Evolutionary conservation across 805 yeast species (phyloP).

Genomic region (Metschnikowia amazonensis): DNA sequence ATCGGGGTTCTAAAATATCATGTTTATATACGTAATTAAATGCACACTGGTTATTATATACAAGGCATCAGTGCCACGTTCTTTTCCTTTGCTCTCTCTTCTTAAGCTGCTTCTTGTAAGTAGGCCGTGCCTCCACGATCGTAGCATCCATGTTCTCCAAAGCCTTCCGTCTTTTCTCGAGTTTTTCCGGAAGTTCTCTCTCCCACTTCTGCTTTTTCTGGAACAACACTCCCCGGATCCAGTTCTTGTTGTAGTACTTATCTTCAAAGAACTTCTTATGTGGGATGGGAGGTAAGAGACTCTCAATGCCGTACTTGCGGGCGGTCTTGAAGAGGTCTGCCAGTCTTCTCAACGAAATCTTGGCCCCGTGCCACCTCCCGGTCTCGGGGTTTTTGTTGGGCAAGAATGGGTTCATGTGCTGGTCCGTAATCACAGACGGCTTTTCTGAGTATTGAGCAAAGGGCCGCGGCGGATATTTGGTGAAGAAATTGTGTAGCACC

Average conservation of each 20-base stretch:
- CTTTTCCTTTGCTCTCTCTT: conserved; percentile 34
- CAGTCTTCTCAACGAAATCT: conserved; percentile 76
- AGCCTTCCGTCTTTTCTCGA: conserved; percentile 61
- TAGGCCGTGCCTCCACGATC: conserved; percentile 57
- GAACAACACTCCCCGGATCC: conserved; percentile 69
- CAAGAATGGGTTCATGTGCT: conserved; percentile 79
- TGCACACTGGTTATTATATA: conserved; percentile 7
- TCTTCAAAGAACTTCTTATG: conserved; percentile 74
- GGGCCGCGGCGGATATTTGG: conserved; percentile 83
- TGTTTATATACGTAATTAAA: too few relatives aligned
- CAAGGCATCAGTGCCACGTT: conserved; percentile 29
- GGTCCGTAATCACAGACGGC: conserved; percentile 63
- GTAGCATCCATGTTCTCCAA: conserved; percentile 61
- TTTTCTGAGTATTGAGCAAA: conserved; percentile 58
- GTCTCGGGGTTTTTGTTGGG: conserved; percentile 83
- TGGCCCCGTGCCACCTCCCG: conserved; percentile 70
- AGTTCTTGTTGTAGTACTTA: conserved; percentile 63
- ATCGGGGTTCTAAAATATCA: too few relatives aligned
- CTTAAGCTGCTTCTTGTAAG: conserved; percentile 37
- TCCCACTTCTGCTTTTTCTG: conserved; percentile 86
- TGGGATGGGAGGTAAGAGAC: conserved; percentile 65
- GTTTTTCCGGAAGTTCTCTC: conserved; percentile 56
- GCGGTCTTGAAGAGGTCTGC: conserved; percentile 83
- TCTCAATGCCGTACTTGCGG: conserved; percentile 71
- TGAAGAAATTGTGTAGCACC: conserved; percentile 68